These are phyloP conservation scores for Glycine latifolia DNA, from an alignment of 306 rosid genomes.

Conservation along the genomic window DNA sequence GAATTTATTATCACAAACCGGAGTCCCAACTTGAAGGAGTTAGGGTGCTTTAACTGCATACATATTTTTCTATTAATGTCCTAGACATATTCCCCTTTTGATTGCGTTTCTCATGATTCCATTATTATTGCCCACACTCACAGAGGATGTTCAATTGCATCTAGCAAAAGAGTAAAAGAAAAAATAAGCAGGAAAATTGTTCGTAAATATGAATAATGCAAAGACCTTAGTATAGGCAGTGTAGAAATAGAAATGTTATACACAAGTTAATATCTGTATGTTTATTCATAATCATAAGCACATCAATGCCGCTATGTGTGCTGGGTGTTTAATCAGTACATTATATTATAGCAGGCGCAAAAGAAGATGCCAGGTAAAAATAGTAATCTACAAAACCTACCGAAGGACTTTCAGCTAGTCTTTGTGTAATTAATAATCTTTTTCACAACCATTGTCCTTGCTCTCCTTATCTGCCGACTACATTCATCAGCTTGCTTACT, in stretches of 20 bases:
- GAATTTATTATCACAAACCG: not conserved
- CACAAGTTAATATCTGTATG: conserved; percentile 40
- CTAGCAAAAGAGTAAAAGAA: not conserved
- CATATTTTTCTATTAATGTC: too few species aligned
- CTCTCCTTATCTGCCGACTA: conserved; percentile 65
- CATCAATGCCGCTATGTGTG: not conserved
- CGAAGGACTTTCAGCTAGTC: conserved; percentile 40
- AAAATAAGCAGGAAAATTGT: conserved; percentile 25
- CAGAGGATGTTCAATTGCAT: conserved; percentile 38
- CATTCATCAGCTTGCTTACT: conserved; percentile 72
- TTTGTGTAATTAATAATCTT: conserved; percentile 55
- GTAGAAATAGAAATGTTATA: conserved; percentile 26
- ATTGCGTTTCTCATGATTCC: not conserved
- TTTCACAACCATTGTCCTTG: conserved; percentile 75
- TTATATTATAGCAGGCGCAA: not conserved
- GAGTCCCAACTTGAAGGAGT: not conserved
- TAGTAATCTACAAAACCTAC: conserved; percentile 44
- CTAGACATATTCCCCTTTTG: too few species aligned
- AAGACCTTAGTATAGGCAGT: conserved; percentile 1
- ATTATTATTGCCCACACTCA: not conserved
- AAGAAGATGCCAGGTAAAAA: conserved; percentile 30
- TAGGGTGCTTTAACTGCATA: not conserved
- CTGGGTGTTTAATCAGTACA: conserved; percentile 40
- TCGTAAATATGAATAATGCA: not conserved
- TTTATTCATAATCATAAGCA: conserved; percentile 33